Conservation (phyloP, 2,329 filamentous ascomycete genomes). For the Gaeumannomyces tritici region DNA sequence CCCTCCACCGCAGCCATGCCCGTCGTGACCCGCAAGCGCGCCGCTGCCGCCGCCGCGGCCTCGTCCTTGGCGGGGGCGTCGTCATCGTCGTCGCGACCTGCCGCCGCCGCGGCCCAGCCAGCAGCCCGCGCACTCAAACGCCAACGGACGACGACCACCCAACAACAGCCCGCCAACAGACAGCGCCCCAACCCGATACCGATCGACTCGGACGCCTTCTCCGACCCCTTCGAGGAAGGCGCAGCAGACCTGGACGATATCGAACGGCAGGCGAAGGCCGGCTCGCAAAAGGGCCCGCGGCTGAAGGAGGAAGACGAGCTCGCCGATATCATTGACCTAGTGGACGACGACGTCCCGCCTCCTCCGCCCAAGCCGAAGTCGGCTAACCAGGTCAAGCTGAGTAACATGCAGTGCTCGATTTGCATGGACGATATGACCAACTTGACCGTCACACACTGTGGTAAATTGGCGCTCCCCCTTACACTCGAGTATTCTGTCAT, state of each 20-base stretch:
- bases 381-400: conserved; percentile 41
- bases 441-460: conserved; percentile 56
- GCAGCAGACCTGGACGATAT: conserved; percentile 5
- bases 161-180: conserved; percentile 7
- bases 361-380: conserved; percentile 23
- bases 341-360: conserved; percentile 32
- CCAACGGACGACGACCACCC: background rate
- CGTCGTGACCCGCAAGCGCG: background rate
- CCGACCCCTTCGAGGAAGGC: background rate
- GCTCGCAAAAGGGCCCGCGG: background rate
- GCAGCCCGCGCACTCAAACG: background rate
- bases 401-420: conserved; percentile 54
- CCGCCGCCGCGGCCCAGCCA: background rate
- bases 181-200: conserved; percentile 10
- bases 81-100: background rate
- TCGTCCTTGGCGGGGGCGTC: background rate
- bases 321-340: conserved; percentile 26
- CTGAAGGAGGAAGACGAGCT: conserved; percentile 10
- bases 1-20: background rate
- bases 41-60: background rate
- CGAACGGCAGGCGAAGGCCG: conserved; percentile 13
- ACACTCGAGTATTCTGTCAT: background rate
- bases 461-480: conserved; percentile 31
- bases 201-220: background rate
- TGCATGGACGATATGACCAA: conserved; percentile 54